Base-by-base conservation (phyloP, 2,329 filamentous ascomycete genomes). In the Sclerotinia glacialis region DNA sequence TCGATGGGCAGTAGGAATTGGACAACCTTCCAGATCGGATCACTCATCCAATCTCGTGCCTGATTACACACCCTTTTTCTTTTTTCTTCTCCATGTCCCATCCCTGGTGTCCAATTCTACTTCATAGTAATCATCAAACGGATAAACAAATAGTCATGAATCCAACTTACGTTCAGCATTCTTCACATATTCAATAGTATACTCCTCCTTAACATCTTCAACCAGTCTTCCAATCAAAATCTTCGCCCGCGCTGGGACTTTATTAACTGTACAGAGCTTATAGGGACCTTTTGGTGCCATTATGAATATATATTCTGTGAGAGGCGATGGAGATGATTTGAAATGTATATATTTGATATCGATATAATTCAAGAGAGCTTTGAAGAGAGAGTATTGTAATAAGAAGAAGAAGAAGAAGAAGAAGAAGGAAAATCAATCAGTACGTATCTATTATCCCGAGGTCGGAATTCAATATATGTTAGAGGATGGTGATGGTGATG, bases 211-310 rank as follows among this genome's bases (percentile, higher is more conserved):
- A 42, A 91, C 77, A 16, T 81, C 82, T 66, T 88, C 85, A 14
- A 83, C 80, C 47, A 91, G 77, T 0, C 85, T 81, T 14, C 87
- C 87, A 72, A 89, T 84, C 44, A 91, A 77, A 9, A 80, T 78
- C 77, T 86, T 85, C 44, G 88, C 88, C 66, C 87, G 81, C 69
- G 89, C 87, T 0, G 88, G 87, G 1, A 83, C 86, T 1, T 83
- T 89, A 78, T 90, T 90, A 70, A 90, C 86, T 1, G 86, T 90
- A 40, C 89, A 83, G 16, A 90, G 82, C 71, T 80, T 83, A 78
- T 82, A 90, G 3, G 86, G 86, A 23, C 85, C 85, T 70, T 82
- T 80, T 18, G 82, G 79, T 55, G 69, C 65, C 72, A 73, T 75
- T 58, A 49, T 47, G 46, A 34, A 9, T 23, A 5, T 14, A 26